These are phyloP conservation scores for Globisporangium uncinulatum DNA, from an alignment of 352 stramenopile genomes.

Conservation along the genomic window DNA sequence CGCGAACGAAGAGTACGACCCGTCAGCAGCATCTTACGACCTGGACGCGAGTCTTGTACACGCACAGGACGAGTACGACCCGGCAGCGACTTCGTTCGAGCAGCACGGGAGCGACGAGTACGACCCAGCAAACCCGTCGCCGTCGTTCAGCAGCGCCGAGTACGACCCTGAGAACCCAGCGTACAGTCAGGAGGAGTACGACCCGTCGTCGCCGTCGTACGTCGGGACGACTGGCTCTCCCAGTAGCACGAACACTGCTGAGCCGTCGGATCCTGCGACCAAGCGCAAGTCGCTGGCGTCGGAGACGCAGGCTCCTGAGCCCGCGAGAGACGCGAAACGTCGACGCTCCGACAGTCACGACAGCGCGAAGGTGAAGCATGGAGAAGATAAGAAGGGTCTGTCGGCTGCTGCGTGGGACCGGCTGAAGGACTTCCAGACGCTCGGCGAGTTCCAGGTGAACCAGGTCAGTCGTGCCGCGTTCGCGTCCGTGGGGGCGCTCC, in stretches of 20 bases:
- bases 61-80: slow-evolving; percentile 29
- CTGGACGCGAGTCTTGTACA: slow-evolving; percentile 12
- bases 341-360: slow-evolving; percentile 20
- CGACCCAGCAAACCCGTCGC: slow-evolving; percentile 20
- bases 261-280: neutral
- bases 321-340: slow-evolving; percentile 10
- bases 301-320: neutral
- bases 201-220: slow-evolving; percentile 13
- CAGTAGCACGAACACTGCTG: neutral
- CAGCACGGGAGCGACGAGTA: slow-evolving; percentile 13
- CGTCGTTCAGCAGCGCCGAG: slow-evolving; percentile 2
- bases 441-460: slow-evolving; percentile 44
- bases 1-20: slow-evolving; percentile 21
- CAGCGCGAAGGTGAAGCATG: slow-evolving; percentile 14
- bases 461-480: slow-evolving; percentile 74
- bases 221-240: neutral
- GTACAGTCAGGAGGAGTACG: slow-evolving; percentile 30
- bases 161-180: slow-evolving; percentile 16
- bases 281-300: neutral
- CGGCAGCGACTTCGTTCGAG: slow-evolving; percentile 7
- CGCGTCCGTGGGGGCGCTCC: slow-evolving; percentile 52
- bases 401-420: slow-evolving; percentile 63
- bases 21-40: slow-evolving; percentile 19
- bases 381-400: slow-evolving; percentile 48
- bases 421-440: slow-evolving; percentile 66